These are phyloP conservation scores for Grigorovia yakushimaensis DNA, from an alignment of 805 yeast species.

Conservation along the genomic window DNA sequence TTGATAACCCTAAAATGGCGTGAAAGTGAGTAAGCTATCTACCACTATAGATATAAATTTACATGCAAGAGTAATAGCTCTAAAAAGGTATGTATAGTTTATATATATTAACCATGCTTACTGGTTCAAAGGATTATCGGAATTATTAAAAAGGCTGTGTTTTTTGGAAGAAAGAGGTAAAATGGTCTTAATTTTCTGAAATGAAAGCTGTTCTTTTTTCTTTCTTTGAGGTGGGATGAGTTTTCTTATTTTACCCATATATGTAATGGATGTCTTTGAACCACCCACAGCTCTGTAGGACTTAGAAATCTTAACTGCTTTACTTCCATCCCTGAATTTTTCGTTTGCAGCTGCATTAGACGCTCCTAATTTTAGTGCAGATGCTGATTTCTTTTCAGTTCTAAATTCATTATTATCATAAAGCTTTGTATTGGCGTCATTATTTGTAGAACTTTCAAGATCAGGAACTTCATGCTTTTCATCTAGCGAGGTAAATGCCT, in stretches of 20 bases:
- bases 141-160: no score
- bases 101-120: no score
- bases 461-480: constrained; percentile 1
- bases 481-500: constrained; percentile 15
- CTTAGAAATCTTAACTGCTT: constrained; percentile 41
- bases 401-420: constrained; percentile 7
- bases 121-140: no score
- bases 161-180: not conserved
- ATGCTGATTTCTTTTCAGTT: constrained; percentile 31
- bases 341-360: constrained; percentile 31
- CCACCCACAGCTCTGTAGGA: constrained; percentile 48
- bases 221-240: constrained; percentile 20
- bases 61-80: no score
- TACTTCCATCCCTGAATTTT: constrained; percentile 34
- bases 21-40: no score
- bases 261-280: constrained; percentile 48
- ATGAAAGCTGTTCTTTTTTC: not conserved
- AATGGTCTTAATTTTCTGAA: not conserved
- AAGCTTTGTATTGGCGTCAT: constrained; percentile 11
- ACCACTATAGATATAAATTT: no score
- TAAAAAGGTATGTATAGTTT: no score
- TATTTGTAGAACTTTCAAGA: constrained; percentile 6
- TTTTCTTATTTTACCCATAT: constrained; percentile 34
- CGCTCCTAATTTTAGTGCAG: constrained; percentile 37
- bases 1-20: no score